Conservation (phyloP, 805 yeast species). For the Wickerhamomyces tratensis region DNA sequence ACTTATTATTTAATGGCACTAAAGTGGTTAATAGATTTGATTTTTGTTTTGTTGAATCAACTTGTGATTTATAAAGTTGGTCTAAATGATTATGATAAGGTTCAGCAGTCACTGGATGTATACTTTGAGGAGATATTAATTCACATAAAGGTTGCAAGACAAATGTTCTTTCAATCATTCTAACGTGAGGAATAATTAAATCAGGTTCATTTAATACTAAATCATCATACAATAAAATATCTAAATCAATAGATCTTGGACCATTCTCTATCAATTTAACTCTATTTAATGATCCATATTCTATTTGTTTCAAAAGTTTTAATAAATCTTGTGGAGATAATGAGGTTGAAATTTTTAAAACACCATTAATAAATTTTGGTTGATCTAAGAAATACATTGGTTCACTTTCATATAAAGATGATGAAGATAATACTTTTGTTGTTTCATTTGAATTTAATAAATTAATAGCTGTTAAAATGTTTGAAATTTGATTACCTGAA, state of each 20-base stretch:
- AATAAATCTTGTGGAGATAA: slow-evolving; percentile 60
- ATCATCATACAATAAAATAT: slow-evolving; percentile 57
- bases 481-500: slow-evolving; percentile 57
- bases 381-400: slow-evolving; percentile 91
- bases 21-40: slow-evolving; percentile 39
- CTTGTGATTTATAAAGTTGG: slow-evolving; percentile 34
- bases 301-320: slow-evolving; percentile 58
- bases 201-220: slow-evolving; percentile 43
- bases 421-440: slow-evolving; percentile 42
- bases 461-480: slow-evolving; percentile 47
- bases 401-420: slow-evolving; percentile 76
- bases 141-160: slow-evolving; percentile 87
- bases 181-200: slow-evolving; percentile 74
- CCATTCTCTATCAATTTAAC: slow-evolving; percentile 82
- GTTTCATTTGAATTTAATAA: slow-evolving; percentile 28
- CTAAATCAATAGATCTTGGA: slow-evolving; percentile 86
- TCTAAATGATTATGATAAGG: slow-evolving; percentile 61
- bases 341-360: slow-evolving; percentile 50
- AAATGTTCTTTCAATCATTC: slow-evolving; percentile 84
- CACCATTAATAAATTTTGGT: slow-evolving; percentile 78
- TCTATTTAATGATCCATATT: slow-evolving; percentile 59
- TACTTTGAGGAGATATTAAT: slow-evolving; percentile 49
- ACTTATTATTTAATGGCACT: slow-evolving; percentile 32
- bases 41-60: slow-evolving; percentile 31
- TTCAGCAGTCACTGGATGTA: slow-evolving; percentile 85